These are phyloP conservation scores for Stylosanthes scabra DNA, from an alignment of 331 rosid genomes.

Conservation along the genomic window DNA sequence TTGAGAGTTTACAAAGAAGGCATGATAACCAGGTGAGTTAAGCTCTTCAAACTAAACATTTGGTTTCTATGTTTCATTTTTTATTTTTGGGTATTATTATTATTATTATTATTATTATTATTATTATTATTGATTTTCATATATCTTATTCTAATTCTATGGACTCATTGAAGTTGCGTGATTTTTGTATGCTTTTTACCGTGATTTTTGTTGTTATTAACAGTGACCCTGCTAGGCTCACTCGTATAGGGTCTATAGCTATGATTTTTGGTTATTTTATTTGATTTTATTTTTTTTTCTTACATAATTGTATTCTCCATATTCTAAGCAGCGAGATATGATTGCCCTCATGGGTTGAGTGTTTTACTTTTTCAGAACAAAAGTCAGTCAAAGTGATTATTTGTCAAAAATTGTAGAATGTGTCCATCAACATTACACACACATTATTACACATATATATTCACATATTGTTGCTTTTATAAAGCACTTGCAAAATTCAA, in stretches of 20 bases:
- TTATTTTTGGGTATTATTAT: no score
- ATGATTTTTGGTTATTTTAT: conserved; percentile 1
- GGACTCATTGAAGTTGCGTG: background rate
- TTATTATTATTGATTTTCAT: no score
- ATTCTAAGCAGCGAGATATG: conserved; percentile 49
- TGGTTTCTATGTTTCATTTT: background rate
- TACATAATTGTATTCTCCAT: conserved; percentile 29
- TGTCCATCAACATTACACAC: conserved; percentile 43
- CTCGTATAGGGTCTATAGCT: conserved; percentile 32
- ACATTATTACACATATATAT: background rate
- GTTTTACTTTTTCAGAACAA: conserved; percentile 54
- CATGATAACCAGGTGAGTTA: no score
- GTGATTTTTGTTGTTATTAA: conserved; percentile 34
- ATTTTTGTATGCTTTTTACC: conserved; percentile 30
- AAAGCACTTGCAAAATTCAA: conserved; percentile 41
- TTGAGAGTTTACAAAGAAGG: no score
- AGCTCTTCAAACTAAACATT: background rate
- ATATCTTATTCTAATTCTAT: background rate
- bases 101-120: no score
- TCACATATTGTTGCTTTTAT: conserved; percentile 27
- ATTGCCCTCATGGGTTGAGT: conserved; percentile 55
- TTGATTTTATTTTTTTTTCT: background rate
- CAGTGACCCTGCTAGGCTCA: conserved; percentile 24
- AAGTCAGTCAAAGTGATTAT: conserved; percentile 60
- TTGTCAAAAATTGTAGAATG: conserved; percentile 58